These are phyloP conservation scores for Ophiostoma sp. DNA, from an alignment of 2,329 filamentous ascomycete genomes.

Conservation along the genomic window DNA sequence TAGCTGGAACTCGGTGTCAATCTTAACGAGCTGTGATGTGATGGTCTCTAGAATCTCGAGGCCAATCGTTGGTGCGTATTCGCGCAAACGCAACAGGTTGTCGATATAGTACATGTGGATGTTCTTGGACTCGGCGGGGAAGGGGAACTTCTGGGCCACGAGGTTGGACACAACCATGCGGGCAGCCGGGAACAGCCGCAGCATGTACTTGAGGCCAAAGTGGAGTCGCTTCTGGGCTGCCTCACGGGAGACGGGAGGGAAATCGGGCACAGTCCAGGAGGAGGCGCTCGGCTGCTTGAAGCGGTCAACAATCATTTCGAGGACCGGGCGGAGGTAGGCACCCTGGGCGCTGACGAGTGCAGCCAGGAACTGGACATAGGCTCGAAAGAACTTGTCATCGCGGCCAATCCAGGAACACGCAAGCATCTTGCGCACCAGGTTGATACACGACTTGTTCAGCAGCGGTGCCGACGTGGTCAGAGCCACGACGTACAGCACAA, in stretches of 20 bases:
- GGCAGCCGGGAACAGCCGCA: conserved; percentile 79
- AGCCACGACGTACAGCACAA: conserved; percentile 63
- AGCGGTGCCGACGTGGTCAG: conserved; percentile 62
- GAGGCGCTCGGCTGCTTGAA: conserved; percentile 59
- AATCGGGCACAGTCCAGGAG: conserved; percentile 50
- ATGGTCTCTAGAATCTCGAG: conserved; percentile 81
- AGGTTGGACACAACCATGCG: conserved; percentile 68
- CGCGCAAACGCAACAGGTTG: conserved; percentile 75
- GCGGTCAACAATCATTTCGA: conserved; percentile 71
- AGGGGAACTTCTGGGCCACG: conserved; percentile 70
- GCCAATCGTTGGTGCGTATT: conserved; percentile 75
- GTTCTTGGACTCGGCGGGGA: conserved; percentile 71
- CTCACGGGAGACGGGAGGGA: conserved; percentile 61
- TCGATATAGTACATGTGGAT: conserved; percentile 85
- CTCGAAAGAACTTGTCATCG: conserved; percentile 64
- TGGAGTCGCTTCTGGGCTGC: conserved; percentile 75
- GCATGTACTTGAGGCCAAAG: conserved; percentile 69
- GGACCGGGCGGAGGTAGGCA: conserved; percentile 52
- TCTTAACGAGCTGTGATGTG: conserved; percentile 83
- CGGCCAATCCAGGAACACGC: conserved; percentile 65
- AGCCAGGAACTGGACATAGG: conserved; percentile 60
- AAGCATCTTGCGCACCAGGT: conserved; percentile 60
- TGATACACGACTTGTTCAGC: conserved; percentile 59
- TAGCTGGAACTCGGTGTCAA: conserved; percentile 92
- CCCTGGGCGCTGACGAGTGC: conserved; percentile 81